Percentiles rank a stretch among this genome's conserved stretches.
These are phyloP conservation scores for Pseudovirgaria hyperparasitica DNA, from an alignment of 2,329 filamentous ascomycete species.

Conservation along the genomic window DNA sequence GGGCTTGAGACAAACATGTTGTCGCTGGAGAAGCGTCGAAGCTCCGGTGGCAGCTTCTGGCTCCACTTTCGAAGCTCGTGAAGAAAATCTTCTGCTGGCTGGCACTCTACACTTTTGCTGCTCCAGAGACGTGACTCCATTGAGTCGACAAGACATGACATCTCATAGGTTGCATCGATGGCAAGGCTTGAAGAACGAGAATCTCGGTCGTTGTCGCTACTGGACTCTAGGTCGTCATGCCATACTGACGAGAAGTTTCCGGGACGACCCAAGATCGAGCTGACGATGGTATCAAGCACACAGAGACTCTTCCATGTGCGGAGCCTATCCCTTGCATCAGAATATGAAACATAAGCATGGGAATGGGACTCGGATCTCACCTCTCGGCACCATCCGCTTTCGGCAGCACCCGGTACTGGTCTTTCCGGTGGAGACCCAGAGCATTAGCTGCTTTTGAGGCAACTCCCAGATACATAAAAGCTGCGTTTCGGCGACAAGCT, in stretches of 20 bases:
- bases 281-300: conserved; percentile 34
- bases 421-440: conserved; percentile 39
- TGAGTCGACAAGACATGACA: too few relatives aligned
- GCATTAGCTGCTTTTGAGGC: conserved; percentile 45
- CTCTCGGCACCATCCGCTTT: conserved; percentile 6
- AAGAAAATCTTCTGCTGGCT: conserved; percentile 8
- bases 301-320: conserved; percentile 36
- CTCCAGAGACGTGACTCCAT: too few relatives aligned
- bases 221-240: too few relatives aligned
- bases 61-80: conserved; percentile 30
- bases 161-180: conserved; percentile 12
- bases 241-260: conserved; percentile 14
- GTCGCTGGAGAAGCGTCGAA: conserved; percentile 10
- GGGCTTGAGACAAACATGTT: conserved; percentile 8
- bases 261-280: conserved; percentile 36
- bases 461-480: conserved; percentile 51
- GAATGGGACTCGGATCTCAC: conserved; percentile 5
- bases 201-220: too few relatives aligned
- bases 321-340: conserved; percentile 25
- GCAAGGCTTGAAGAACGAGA: too few relatives aligned
- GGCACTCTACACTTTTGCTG: conserved; percentile 4
- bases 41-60: conserved; percentile 27
- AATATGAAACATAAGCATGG: conserved; percentile 2
- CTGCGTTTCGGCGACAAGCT: conserved; percentile 45
- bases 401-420: conserved; percentile 13